A percentile compares a stretch with the other conserved stretches of the same genome.
These are phyloP conservation scores for Botryotinia calthae DNA, from an alignment of 2,329 filamentous ascomycete species.

Conservation along the genomic window DNA sequence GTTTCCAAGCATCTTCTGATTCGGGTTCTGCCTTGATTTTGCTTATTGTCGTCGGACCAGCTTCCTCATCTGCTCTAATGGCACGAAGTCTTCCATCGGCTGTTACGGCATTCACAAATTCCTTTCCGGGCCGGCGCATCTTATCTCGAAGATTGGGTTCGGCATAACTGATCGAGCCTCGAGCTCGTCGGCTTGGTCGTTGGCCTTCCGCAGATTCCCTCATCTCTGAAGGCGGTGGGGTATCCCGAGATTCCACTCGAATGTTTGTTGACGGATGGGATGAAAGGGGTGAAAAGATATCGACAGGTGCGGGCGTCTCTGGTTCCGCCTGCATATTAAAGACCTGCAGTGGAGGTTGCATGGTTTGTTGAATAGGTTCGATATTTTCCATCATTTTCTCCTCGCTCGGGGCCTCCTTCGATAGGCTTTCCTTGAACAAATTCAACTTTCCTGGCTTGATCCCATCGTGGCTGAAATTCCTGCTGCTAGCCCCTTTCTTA, in stretches of 20 bases:
- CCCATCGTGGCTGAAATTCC: slow-evolving; percentile 40
- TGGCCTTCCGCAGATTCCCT: slow-evolving; percentile 55
- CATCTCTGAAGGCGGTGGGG: slow-evolving; percentile 59
- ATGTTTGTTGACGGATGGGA: slow-evolving; percentile 44
- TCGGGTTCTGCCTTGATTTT: slow-evolving; percentile 36
- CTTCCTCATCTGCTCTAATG: slow-evolving; percentile 32
- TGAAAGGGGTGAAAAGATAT: slow-evolving; percentile 48
- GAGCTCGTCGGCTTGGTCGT: slow-evolving; percentile 64
- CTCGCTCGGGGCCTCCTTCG: slow-evolving; percentile 25
- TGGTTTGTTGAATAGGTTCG: not conserved
- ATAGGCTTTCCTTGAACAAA: slow-evolving; percentile 26
- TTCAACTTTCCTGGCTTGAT: slow-evolving; percentile 44
- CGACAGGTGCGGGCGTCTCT: slow-evolving; percentile 43
- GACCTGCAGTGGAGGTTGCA: slow-evolving; percentile 20
- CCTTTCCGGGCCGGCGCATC: slow-evolving; percentile 77
- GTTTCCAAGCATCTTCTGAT: slow-evolving; percentile 37
- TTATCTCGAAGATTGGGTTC: slow-evolving; percentile 79
- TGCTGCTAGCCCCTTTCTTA: slow-evolving; percentile 47
- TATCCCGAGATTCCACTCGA: slow-evolving; percentile 45
- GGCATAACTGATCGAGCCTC: slow-evolving; percentile 72
- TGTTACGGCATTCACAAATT: slow-evolving; percentile 70
- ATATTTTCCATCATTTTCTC: not conserved
- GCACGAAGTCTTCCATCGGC: slow-evolving; percentile 53
- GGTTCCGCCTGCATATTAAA: slow-evolving; percentile 39
- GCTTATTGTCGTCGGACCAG: not conserved